Evolutionary conservation across 2,329 filamentous ascomycete genomes (phyloP), one percentile per base, ranked within the genome.

Genomic region (Calonectria leucothoes): DNA sequence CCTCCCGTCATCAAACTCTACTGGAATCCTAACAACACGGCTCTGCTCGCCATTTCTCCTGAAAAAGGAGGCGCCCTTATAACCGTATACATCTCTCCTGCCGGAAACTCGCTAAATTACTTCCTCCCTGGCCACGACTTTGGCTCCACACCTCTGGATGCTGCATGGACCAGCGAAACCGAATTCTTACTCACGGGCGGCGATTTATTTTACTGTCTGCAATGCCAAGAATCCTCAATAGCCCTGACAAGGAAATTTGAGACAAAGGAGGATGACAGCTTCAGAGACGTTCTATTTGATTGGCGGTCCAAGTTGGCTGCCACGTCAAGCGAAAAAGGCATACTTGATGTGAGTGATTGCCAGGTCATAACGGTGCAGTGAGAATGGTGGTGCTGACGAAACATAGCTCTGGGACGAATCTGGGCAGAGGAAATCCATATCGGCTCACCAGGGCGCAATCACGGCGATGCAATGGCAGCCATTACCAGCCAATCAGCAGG

Each of bases 401-500:
- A 61, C 69, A 39, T 76, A 90, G 88, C 85, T 92, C 4, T 91
- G 90, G 89, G 87, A 91, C 71, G 87, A 87, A 70, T 82, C 83
- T 27, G 90, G 90, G 23, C 87, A 89, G 70, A 85, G 88, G 29
- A 87, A 87, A 66, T 88, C 89, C 48, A 91, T 92, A 70, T 87
- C 87, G 57, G 91, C 91, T 8, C 91, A 93, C 76, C 88, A 89
- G 69, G 90, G 90, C 25, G 82, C 87, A 29, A 89, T 93, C 66
- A 92, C 90, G 0, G 87, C 88, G 4, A 84, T 93, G 74, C 85
- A 88, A 72, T 93, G 91, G 91, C 91, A 93, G 77, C 91, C 91
- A 14, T 75, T 90, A 23, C 78, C 80, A 2, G 74, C 80, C 7
- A 77, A 70, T n/a, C 85, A 87, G 70, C 78, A 82, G 17, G 81